Evolutionary conservation across 2,329 filamentous ascomycete genomes (phyloP).

Genomic region (Neocucurbitaria cava): DNA sequence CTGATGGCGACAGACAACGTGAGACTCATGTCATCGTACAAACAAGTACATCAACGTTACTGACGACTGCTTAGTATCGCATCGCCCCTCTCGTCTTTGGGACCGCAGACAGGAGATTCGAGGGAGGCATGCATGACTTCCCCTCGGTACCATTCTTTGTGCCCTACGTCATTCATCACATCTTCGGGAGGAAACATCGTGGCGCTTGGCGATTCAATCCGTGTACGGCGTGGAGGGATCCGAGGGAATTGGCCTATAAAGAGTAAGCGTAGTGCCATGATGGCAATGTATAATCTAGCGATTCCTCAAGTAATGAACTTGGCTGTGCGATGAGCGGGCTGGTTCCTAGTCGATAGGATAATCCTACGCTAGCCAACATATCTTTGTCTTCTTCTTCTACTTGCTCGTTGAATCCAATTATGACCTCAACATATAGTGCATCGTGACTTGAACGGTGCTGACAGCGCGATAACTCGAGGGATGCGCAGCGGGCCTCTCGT

Average conservation of each 20-base stretch:
- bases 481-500: too few relatives aligned
- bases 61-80: slow-evolving; percentile 29
- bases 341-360: too few relatives aligned
- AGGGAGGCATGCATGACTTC: slow-evolving; percentile 40
- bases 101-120: slow-evolving; percentile 43
- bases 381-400: too few relatives aligned
- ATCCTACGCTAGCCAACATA: too few relatives aligned
- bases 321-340: too few relatives aligned
- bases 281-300: too few relatives aligned
- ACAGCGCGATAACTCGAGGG: too few relatives aligned
- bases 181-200: slow-evolving; percentile 36
- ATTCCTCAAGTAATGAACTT: too few relatives aligned
- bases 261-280: not conserved
- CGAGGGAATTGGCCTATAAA: slow-evolving; percentile 27
- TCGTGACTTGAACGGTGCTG: too few relatives aligned
- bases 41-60: not conserved
- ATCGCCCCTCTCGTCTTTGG: slow-evolving; percentile 46
- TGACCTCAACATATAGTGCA: too few relatives aligned
- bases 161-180: slow-evolving; percentile 44
- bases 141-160: slow-evolving; percentile 47
- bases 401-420: too few relatives aligned
- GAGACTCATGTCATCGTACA: slow-evolving; percentile 9
- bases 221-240: slow-evolving; percentile 23
- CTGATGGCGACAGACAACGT: slow-evolving; percentile 43
- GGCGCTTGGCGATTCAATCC: slow-evolving; percentile 49